phyloP scores from a whole-genome alignment of 2,329 filamentous ascomycete genomes.

The Huntiella omanensis region DNA sequence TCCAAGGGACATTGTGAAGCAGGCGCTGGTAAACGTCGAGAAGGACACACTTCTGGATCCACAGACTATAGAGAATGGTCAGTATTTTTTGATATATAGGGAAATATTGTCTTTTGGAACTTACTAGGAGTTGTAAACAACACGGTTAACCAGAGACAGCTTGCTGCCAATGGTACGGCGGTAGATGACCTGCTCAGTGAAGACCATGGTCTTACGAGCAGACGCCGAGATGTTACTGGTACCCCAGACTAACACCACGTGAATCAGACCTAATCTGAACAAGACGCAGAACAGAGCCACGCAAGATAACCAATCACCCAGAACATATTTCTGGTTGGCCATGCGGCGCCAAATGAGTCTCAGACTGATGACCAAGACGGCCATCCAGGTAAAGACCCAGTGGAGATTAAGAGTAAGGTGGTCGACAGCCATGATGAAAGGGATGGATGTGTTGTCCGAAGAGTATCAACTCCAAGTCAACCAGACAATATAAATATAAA shows the following conservation, averaged over 20 bases:
- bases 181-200: conserved; percentile 18
- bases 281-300: conserved; percentile 20
- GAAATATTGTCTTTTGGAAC: conserved; percentile 11
- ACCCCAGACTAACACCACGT: conserved; percentile 20
- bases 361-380: conserved; percentile 13
- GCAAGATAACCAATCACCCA: conserved; percentile 18
- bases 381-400: conserved; percentile 15
- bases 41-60: conserved; percentile 17
- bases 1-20: conserved; percentile 13
- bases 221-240: conserved; percentile 18
- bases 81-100: neutral
- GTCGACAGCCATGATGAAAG: conserved; percentile 7
- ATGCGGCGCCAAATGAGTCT: conserved; percentile 14
- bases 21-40: conserved; percentile 16
- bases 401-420: conserved; percentile 12
- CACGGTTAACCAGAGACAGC: conserved; percentile 17
- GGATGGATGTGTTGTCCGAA: neutral
- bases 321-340: conserved; percentile 12
- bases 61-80: conserved; percentile 13
- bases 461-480: neutral
- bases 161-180: conserved; percentile 19
- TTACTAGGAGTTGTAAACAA: conserved; percentile 20
- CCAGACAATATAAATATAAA: too few species aligned
- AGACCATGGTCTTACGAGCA: conserved; percentile 14
- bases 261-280: conserved; percentile 15